Base-by-base conservation (phyloP, 305 asterid species). In the Solanum hybrid region DNA sequence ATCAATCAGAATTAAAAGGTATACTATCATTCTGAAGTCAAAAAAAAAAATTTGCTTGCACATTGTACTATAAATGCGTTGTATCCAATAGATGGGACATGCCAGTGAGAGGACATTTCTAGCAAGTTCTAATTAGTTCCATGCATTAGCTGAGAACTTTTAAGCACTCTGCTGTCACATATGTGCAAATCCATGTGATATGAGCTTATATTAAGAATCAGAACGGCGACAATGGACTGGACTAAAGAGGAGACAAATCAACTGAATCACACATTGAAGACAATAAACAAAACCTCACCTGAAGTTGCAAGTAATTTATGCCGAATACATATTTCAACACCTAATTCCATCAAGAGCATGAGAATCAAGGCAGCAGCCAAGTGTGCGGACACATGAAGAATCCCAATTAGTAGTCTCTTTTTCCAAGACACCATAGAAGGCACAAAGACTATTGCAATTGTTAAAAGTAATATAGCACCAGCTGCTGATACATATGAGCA, bases 261-360 rank as follows among this genome's bases (percentile, higher is more conserved):
- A 88, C 27, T 7, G 20, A 73, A n/a, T 42, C 46, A 40, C 72
- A 75, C 29, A 89, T 17, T 66, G 82, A 24, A 66, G 79, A 29
- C 82, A n/a, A 34, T 76, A 66, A 51, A 88, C 79, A 86, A 37
- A 56, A 36, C 4, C 64, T 91, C 87, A 97, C 99, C 99, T 91
- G 98, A 94, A 85, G 97, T 98, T 51, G 96, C 99, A 94, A 98
- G 93, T 92, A 98, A 88, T 37, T 98, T 94, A 88, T 98, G 97
- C 86, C 96, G 92, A 89, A 98, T 95, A 87, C 99, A 98, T 26
- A 96, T 96, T 93, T 98, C 99, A 29, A 98, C 66, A 32, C 98
- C 99, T 96, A 98, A 90, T 90, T 98, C 99, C 95, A 98, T 78
- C 37, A 98, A 97, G 92, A 98, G 90, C 99, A 98, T 97, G 78